A percentile compares a stretch with the other conserved stretches of the same genome.
These are phyloP conservation scores for Globisporangium cylindrosporum DNA, from an alignment of 352 stramenopile genomes.

Conservation along the genomic window DNA sequence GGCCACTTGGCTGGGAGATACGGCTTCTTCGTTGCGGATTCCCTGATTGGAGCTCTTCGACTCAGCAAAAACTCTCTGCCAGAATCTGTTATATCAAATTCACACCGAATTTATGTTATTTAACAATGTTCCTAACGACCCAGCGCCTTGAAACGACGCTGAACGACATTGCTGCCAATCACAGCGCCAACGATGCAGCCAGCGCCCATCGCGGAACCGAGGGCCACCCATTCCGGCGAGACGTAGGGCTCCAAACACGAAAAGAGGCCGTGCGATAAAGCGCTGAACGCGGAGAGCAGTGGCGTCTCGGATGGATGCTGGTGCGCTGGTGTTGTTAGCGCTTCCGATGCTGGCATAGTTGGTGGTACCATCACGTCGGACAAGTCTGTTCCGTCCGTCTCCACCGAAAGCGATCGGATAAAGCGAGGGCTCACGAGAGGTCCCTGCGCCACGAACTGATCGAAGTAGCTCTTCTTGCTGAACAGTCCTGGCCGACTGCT, in stretches of 20 bases:
- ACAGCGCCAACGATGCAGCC: constrained; percentile 35
- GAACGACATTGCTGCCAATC: constrained; percentile 7
- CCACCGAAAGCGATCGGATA: constrained; percentile 24
- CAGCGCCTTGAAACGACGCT: constrained; percentile 11
- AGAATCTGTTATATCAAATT: background rate
- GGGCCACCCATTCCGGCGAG: constrained; percentile 21
- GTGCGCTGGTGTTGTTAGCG: background rate
- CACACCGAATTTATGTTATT: background rate
- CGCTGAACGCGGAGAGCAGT: background rate
- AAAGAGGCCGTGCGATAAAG: background rate
- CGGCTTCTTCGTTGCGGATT: background rate
- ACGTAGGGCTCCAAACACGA: constrained; percentile 9
- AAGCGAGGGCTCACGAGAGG: constrained; percentile 22
- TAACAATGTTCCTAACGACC: background rate
- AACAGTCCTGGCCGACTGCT: constrained; percentile 9
- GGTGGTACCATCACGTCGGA: constrained; percentile 7
- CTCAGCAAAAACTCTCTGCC: background rate
- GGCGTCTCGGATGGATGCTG: background rate
- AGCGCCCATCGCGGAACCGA: constrained; percentile 26
- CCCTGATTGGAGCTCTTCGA: background rate
- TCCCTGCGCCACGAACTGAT: constrained; percentile 18
- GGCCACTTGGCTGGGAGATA: background rate
- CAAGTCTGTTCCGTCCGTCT: constrained; percentile 15
- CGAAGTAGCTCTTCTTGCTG: constrained; percentile 18
- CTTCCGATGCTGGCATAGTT: background rate